A percentile compares a stretch with the other conserved stretches of the same genome.
Conservation (phyloP, 768 basidiomycete species). For the Rhodotorula graminis region DNA sequence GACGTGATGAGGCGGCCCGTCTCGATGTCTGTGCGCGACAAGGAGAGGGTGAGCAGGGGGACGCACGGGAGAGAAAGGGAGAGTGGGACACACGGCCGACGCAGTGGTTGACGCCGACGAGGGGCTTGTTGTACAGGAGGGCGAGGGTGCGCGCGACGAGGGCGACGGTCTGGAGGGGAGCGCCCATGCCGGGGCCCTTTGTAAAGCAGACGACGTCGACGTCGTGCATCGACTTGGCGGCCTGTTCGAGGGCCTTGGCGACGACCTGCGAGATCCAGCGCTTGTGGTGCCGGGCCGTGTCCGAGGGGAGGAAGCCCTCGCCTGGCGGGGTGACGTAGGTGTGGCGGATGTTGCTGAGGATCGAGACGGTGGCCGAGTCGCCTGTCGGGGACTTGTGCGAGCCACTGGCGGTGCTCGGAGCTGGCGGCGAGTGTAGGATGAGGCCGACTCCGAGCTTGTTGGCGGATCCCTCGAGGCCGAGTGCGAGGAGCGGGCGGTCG, state of each 20-base stretch:
- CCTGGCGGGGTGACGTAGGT: conserved; percentile 99
- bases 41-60: neutral
- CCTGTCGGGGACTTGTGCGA: neutral
- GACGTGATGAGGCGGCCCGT: conserved; percentile 95
- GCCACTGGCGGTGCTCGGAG: neutral
- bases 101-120: conserved; percentile 98
- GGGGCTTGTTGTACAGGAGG: conserved; percentile 78
- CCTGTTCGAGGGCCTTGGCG: conserved; percentile 65
- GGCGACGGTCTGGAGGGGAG: conserved; percentile 89
- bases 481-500: conserved; percentile 56
- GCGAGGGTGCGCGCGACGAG: conserved; percentile 87
- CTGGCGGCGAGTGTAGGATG: conserved; percentile 64
- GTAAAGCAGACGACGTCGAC: conserved; percentile 95
- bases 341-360: conserved; percentile 88
- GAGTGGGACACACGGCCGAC: conserved; percentile 67
- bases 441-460: conserved; percentile 96
- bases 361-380: conserved; percentile 56
- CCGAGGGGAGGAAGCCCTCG: conserved; percentile 91
- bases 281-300: conserved; percentile 92
- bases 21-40: conserved; percentile 93
- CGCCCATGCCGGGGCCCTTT: conserved; percentile 99
- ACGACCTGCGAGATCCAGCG: conserved; percentile 84
- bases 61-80: conserved; percentile 13
- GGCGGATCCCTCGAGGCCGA: conserved; percentile 94
- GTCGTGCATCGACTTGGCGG: conserved; percentile 65